A percentile compares a stretch with the other conserved stretches of the same genome.
phyloP scores from a whole-genome alignment of 2,329 filamentous ascomycete species.

The Ophiognomonia clavigignenti-juglandacearum region DNA sequence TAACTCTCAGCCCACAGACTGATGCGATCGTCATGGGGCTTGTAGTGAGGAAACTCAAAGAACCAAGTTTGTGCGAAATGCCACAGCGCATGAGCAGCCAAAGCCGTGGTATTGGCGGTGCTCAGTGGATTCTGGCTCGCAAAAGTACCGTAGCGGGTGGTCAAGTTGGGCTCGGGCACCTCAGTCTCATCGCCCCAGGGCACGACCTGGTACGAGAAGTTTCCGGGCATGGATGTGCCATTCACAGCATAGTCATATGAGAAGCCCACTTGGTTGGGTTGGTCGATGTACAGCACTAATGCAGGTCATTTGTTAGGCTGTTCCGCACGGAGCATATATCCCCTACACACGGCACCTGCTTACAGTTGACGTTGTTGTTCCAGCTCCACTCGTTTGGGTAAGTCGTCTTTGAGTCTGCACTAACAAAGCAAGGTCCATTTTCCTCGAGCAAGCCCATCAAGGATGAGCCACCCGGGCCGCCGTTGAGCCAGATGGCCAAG shows the following conservation, averaged over 20 bases:
- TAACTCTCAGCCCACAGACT: slow-evolving; percentile 18
- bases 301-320: slow-evolving; percentile 38
- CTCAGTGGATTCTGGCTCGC: slow-evolving; percentile 32
- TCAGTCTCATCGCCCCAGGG: slow-evolving; percentile 30
- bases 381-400: slow-evolving; percentile 53
- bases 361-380: slow-evolving; percentile 43
- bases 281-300: slow-evolving; percentile 55
- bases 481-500: slow-evolving; percentile 55
- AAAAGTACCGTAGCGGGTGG: slow-evolving; percentile 29
- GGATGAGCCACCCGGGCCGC: slow-evolving; percentile 52
- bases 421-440: slow-evolving; percentile 50
- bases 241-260: slow-evolving; percentile 17
- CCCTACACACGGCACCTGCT: slow-evolving; percentile 40
- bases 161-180: slow-evolving; percentile 32
- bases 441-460: slow-evolving; percentile 48
- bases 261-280: slow-evolving; percentile 31
- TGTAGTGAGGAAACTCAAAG: slow-evolving; percentile 49
- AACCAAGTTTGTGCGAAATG: slow-evolving; percentile 58
- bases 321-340: slow-evolving; percentile 48
- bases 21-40: slow-evolving; percentile 30
- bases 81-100: slow-evolving; percentile 52
- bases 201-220: neutral
- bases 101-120: slow-evolving; percentile 43
- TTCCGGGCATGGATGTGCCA: neutral
- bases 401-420: slow-evolving; percentile 43